These are phyloP conservation scores for Cadophora malorum DNA, from an alignment of 2,329 filamentous ascomycete genomes.

Conservation along the genomic window DNA sequence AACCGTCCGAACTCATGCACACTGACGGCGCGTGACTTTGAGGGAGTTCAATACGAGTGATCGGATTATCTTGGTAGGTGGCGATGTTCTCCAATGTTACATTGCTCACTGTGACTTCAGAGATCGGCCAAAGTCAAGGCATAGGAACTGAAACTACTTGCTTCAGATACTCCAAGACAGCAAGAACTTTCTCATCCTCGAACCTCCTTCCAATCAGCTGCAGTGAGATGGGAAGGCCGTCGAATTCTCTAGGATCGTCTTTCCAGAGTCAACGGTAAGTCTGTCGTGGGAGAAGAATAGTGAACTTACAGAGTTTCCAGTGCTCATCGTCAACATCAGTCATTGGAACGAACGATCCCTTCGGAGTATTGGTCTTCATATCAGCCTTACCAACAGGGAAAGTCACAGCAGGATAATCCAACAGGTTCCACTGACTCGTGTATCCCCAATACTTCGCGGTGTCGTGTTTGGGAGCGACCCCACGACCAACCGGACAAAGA, in stretches of 20 bases:
- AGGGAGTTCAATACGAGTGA: background rate
- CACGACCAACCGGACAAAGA: conserved; percentile 62
- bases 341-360: conserved; percentile 40
- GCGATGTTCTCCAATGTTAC: background rate
- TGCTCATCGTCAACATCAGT: conserved; percentile 38
- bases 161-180: conserved; percentile 33
- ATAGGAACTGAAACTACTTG: conserved; percentile 16
- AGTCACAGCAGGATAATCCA: conserved; percentile 68
- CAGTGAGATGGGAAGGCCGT: conserved; percentile 47
- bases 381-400: conserved; percentile 60
- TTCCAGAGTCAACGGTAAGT: background rate
- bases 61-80: conserved; percentile 2
- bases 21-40: conserved; percentile 5
- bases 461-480: conserved; percentile 54
- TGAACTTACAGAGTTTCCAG: conserved; percentile 41
- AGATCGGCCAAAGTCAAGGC: conserved; percentile 8
- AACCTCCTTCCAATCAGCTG: conserved; percentile 47
- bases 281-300: background rate
- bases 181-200: conserved; percentile 46
- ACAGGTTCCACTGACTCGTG: conserved; percentile 70
- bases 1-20: conserved; percentile 13
- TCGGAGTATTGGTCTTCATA: conserved; percentile 43
- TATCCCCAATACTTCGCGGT: conserved; percentile 67
- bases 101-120: background rate
- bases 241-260: conserved; percentile 45